These are phyloP conservation scores for Hymenoscyphus salicellus DNA, from an alignment of 2,329 filamentous ascomycete genomes.

Conservation along the genomic window DNA sequence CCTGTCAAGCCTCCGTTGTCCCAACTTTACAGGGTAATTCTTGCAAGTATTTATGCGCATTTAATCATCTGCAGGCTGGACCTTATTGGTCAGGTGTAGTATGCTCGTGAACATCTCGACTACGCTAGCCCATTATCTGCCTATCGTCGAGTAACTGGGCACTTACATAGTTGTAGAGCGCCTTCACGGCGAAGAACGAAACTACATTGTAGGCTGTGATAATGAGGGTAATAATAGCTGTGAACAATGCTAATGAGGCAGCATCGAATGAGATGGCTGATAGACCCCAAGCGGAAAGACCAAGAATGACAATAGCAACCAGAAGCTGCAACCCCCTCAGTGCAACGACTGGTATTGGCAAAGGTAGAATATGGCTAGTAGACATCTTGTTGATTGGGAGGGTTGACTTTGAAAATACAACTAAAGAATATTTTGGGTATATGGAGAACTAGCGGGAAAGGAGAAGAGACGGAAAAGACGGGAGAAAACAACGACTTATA, in stretches of 20 bases:
- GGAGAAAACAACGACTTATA: background rate
- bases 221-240: conserved; percentile 7
- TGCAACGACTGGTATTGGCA: conserved; percentile 1
- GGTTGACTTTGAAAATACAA: background rate
- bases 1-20: background rate
- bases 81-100: too few species aligned
- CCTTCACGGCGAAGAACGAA: background rate
- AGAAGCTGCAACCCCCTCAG: conserved; percentile 1
- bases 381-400: background rate
- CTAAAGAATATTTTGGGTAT: background rate
- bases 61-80: too few species aligned
- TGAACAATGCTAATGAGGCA: conserved; percentile 5
- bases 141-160: background rate
- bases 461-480: background rate
- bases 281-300: conserved; percentile 5
- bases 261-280: background rate
- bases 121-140: too few species aligned
- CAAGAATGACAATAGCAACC: conserved; percentile 4
- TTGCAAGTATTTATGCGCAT: too few species aligned
- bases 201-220: conserved; percentile 7
- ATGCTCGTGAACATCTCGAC: too few species aligned
- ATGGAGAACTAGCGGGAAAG: background rate
- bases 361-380: background rate
- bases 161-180: conserved; percentile 10
- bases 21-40: background rate